Evolutionary conservation across 306 rosid genomes (phyloP), one percentile per base, ranked within the genome.

Genomic region (Erythrophleum fordii): DNA sequence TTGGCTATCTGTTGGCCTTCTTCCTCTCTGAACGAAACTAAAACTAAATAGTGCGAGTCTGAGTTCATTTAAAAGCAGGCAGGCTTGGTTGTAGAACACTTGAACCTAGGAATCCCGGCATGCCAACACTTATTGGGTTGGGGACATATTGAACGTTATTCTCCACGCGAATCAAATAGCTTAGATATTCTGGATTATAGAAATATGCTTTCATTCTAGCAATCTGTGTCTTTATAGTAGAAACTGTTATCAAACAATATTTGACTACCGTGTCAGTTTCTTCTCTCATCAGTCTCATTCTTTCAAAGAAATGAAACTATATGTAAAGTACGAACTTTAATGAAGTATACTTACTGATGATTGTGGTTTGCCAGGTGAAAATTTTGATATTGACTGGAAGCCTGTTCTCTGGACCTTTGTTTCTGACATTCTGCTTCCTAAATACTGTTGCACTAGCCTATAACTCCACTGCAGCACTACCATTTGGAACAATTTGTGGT

Each of bases 401-500:
- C 64, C 81, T 88, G 23, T 88, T 82, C 84, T 69, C 88, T 22
- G 90, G 88, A 73, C 88, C 92, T 1, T 71, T 86, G 67, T 88
- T 88, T 53, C 29, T 88, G 48, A 81, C 89, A 29, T 88, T 88
- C 79, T 83, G 86, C 79, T 83, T 85, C 81, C 88, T 88, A 2
- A 85, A 88, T 52, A 85, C 89, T 12, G 82, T 83, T 70, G 89
- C 91, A 48, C 81, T 88, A 59, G 87, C 83, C 31, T 88, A 88
- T 73, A 85, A 85, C 73, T 79, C 90, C 65, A 86, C 90, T 61
- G 88, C 88, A 52, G 88, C 90, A 49, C 68, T 86, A 45, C 88
- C 92, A 68, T 73, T 84, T 61, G 92, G 88, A 73, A 88, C 92
- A 68, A 84, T 86, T n/a, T 53, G 72, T 83, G 72, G 88, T 86